These are phyloP conservation scores for Talaromyces ruber DNA, from an alignment of 495 filamentous ascomycete genomes.

Conservation along the genomic window DNA sequence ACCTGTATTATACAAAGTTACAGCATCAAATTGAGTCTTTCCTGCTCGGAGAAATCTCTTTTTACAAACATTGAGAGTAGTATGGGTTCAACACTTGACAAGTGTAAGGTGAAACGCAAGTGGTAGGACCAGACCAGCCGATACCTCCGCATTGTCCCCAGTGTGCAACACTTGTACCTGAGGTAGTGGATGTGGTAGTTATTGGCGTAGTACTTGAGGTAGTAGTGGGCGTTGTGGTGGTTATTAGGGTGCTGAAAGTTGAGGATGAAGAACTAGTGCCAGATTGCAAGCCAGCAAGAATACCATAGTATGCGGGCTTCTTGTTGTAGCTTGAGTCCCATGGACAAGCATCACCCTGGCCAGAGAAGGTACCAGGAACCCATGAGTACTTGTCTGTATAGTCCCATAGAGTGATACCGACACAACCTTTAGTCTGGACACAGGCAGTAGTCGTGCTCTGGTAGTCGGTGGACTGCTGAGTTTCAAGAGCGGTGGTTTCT, in stretches of 20 bases:
- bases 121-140: slow-evolving; percentile 39
- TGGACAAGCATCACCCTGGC: slow-evolving; percentile 41
- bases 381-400: slow-evolving; percentile 55
- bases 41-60: not conserved
- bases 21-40: not conserved
- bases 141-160: slow-evolving; percentile 47
- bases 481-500: slow-evolving; percentile 33
- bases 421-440: slow-evolving; percentile 44
- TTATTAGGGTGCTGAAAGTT: slow-evolving; percentile 22
- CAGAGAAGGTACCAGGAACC: slow-evolving; percentile 47
- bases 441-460: slow-evolving; percentile 49
- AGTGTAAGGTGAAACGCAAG: slow-evolving; percentile 31
- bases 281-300: slow-evolving; percentile 22
- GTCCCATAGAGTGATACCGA: slow-evolving; percentile 63
- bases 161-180: slow-evolving; percentile 9
- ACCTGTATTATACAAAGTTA: not conserved
- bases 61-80: slow-evolving; percentile 41
- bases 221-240: slow-evolving; percentile 10
- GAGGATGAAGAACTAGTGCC: slow-evolving; percentile 13
- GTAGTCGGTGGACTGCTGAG: slow-evolving; percentile 52
- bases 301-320: slow-evolving; percentile 48
- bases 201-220: slow-evolving; percentile 21
- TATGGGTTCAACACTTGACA: slow-evolving; percentile 40
- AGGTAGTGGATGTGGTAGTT: slow-evolving; percentile 12
- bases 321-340: slow-evolving; percentile 46